A percentile compares a stretch with the other conserved stretches of the same genome.
Evolutionary conservation across 2,329 filamentous ascomycete species (phyloP).

Genomic region (Aspergillus candidus): DNA sequence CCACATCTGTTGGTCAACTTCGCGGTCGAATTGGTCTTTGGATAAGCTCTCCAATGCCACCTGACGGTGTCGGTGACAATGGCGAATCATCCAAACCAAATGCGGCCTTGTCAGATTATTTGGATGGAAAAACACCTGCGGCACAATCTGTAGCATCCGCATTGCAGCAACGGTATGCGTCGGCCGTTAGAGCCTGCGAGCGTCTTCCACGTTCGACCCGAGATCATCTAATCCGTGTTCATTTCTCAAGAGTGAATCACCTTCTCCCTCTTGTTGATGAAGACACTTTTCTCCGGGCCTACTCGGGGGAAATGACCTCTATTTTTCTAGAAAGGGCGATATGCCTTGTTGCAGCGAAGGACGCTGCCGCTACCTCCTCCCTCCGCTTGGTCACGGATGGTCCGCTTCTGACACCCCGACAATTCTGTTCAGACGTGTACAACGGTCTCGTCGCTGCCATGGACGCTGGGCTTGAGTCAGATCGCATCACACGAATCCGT

Average conservation of each 20-base stretch:
- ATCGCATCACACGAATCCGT: slow-evolving; percentile 34
- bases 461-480: slow-evolving; percentile 32
- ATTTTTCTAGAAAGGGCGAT: slow-evolving; percentile 36
- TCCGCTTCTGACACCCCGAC: slow-evolving; percentile 27
- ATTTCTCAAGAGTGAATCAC: slow-evolving; percentile 33
- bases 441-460: slow-evolving; percentile 32
- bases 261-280: slow-evolving; percentile 35
- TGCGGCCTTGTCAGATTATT: neutral
- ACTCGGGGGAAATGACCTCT: slow-evolving; percentile 22
- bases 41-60: slow-evolving; percentile 21
- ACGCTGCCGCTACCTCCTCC: slow-evolving; percentile 24
- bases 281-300: slow-evolving; percentile 19
- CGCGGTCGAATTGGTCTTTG: slow-evolving; percentile 29
- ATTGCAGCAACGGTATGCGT: slow-evolving; percentile 20
- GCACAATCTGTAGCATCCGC: slow-evolving; percentile 10
- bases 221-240: slow-evolving; percentile 28
- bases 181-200: slow-evolving; percentile 22
- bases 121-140: slow-evolving; percentile 2
- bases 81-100: neutral
- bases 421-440: slow-evolving; percentile 36
- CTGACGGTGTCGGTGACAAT: slow-evolving; percentile 5
- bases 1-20: slow-evolving; percentile 17
- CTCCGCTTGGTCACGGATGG: slow-evolving; percentile 27
- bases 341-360: slow-evolving; percentile 38
- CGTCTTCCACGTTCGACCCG: slow-evolving; percentile 29